Percentiles rank a stretch among this genome's conserved stretches.
Evolutionary conservation across 768 basidiomycete genomes (phyloP).

Genomic region (Boletus bicolor): DNA sequence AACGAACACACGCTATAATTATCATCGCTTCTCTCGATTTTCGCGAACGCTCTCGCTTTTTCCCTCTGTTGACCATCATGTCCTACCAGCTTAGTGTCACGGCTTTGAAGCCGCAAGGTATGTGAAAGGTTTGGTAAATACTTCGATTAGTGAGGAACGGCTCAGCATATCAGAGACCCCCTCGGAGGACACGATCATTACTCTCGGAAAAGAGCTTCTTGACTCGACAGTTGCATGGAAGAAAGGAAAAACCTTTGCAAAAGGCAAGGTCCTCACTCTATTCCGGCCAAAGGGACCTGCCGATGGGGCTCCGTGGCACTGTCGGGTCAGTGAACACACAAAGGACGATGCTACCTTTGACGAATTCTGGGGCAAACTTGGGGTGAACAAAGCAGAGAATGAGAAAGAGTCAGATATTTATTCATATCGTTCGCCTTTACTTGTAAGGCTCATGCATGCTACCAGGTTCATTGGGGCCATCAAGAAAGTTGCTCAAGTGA

Average conservation of each 20-base stretch:
- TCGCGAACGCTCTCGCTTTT: neutral
- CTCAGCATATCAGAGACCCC: slow-evolving; percentile 49
- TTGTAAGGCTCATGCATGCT: neutral
- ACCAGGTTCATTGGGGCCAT: slow-evolving; percentile 64
- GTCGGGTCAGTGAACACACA: slow-evolving; percentile 63
- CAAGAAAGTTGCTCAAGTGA: slow-evolving; percentile 59
- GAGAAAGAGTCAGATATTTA: slow-evolving; percentile 56
- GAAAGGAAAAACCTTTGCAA: slow-evolving; percentile 59
- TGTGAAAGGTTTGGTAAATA: neutral
- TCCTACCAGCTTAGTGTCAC: slow-evolving; percentile 40
- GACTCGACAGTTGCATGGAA: slow-evolving; percentile 61
- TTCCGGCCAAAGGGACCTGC: slow-evolving; percentile 48
- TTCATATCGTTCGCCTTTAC: neutral
- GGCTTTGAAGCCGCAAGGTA: slow-evolving; percentile 40
- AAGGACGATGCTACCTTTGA: slow-evolving; percentile 69
- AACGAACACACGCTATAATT: slow-evolving; percentile 17
- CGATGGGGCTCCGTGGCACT: slow-evolving; percentile 66
- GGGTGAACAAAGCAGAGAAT: slow-evolving; percentile 60
- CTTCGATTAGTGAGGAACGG: neutral
- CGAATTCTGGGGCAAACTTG: slow-evolving; percentile 67
- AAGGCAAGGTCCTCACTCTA: slow-evolving; percentile 53
- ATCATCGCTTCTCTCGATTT: neutral
- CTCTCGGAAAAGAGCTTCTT: slow-evolving; percentile 53
- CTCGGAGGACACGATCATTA: slow-evolving; percentile 52
- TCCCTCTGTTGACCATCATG: slow-evolving; percentile 17